Percentiles rank a stretch among this genome's conserved stretches.
phyloP scores from a whole-genome alignment of 2,329 filamentous ascomycete species.

The Penicillium sp. region DNA sequence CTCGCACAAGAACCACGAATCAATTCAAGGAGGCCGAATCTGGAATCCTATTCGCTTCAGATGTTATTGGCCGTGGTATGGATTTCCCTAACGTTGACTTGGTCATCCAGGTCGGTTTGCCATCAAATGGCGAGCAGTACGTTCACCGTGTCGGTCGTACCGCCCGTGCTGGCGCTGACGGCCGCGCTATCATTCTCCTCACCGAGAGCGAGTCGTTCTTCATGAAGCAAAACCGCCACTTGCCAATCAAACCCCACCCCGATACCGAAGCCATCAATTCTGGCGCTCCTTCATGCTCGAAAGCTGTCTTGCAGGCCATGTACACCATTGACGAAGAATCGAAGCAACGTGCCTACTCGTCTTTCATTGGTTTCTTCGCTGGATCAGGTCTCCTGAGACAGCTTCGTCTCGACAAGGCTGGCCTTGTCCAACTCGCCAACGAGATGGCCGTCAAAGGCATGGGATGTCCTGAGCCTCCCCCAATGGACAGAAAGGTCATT shows the following conservation, averaged over 20 bases:
- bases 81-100: conserved; percentile 52
- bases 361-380: conserved; percentile 38
- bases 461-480: conserved; percentile 37
- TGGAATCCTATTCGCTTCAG: conserved; percentile 53
- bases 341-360: conserved; percentile 39
- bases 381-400: conserved; percentile 33
- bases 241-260: conserved; percentile 53
- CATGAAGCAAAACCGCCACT: conserved; percentile 46
- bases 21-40: conserved; percentile 34
- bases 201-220: conserved; percentile 55
- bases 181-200: conserved; percentile 54
- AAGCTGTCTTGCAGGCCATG: conserved; percentile 30
- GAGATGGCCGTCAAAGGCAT: conserved; percentile 38
- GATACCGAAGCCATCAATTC: conserved; percentile 38
- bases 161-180: conserved; percentile 55
- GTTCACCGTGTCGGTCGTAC: conserved; percentile 60
- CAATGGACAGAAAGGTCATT: conserved; percentile 38
- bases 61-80: conserved; percentile 50
- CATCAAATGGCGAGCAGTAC: conserved; percentile 51
- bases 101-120: conserved; percentile 51
- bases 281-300: conserved; percentile 32
- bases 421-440: conserved; percentile 39
- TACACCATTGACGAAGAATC: conserved; percentile 30
- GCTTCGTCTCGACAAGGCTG: conserved; percentile 33
- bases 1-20: conserved; percentile 61